Evolutionary conservation across 805 yeast genomes (phyloP).

Genomic region (Yarrowia porcina): DNA sequence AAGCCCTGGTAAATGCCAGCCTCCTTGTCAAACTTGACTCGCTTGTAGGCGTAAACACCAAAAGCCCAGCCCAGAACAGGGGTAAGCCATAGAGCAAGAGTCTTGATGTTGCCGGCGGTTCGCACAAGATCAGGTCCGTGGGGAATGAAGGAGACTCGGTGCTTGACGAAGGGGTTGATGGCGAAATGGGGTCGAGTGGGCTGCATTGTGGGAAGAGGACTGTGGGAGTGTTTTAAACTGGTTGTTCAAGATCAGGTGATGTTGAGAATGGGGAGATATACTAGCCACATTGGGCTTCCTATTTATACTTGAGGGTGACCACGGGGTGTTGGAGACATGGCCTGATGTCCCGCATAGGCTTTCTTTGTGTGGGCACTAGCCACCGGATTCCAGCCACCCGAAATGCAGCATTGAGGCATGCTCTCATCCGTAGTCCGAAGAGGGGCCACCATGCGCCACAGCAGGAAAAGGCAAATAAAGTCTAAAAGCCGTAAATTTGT

Average conservation of each 20-base stretch:
- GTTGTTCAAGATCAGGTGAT: slow-evolving; percentile 20
- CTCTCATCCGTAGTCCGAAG: slow-evolving; percentile 3
- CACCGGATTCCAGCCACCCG: slow-evolving; percentile 17
- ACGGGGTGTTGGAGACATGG: neutral
- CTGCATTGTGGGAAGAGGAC: too few relatives aligned
- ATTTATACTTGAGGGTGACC: slow-evolving; percentile 19
- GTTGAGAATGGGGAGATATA: slow-evolving; percentile 5
- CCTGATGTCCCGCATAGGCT: slow-evolving; percentile 5
- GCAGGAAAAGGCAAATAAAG: too few relatives aligned
- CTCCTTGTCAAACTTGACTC: slow-evolving; percentile 24
- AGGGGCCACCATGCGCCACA: slow-evolving; percentile 15
- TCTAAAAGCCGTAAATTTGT: neutral
- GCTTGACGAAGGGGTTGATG: slow-evolving; percentile 24
- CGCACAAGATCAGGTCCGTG: neutral
- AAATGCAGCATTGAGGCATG: neutral
- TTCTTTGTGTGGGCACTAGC: slow-evolving; percentile 13
- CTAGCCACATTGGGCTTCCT: slow-evolving; percentile 15
- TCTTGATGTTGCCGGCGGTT: neutral
- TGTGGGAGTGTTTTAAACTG: too few relatives aligned
- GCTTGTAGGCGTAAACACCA: slow-evolving; percentile 22
- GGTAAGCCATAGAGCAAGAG: slow-evolving; percentile 2
- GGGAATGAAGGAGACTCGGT: slow-evolving; percentile 6
- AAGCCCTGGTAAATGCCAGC: slow-evolving; percentile 10
- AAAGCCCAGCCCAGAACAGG: slow-evolving; percentile 26
- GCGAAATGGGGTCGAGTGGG: slow-evolving; percentile 20